Percentiles rank a stretch among this genome's conserved stretches.
Evolutionary conservation across 1,284 basidiomycete genomes (phyloP).

Genomic region (Apiotrichum domesticum): DNA sequence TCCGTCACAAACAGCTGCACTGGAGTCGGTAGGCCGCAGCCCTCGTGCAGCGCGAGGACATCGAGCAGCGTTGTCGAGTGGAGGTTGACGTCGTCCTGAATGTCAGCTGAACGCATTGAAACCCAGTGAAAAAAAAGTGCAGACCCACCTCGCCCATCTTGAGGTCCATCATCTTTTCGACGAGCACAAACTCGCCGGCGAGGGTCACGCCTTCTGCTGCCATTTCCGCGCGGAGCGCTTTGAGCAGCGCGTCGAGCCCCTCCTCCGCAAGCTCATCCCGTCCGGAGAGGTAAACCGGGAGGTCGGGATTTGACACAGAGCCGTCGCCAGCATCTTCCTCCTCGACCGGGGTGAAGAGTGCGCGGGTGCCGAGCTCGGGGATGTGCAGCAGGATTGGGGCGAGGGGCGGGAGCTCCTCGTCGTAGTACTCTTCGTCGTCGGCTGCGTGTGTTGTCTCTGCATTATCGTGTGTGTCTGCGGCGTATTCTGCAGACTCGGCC

Average conservation of each 20-base stretch:
- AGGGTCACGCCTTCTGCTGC: slow-evolving; percentile 17
- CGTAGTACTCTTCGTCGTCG: neutral
- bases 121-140: neutral
- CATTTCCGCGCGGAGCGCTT: slow-evolving; percentile 25
- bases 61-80: slow-evolving; percentile 37
- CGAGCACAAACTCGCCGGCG: slow-evolving; percentile 28
- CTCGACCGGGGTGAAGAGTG: slow-evolving; percentile 26
- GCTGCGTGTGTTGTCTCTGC: too few species aligned
- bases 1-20: slow-evolving; percentile 34
- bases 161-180: slow-evolving; percentile 49
- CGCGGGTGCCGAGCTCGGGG: slow-evolving; percentile 20
- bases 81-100: slow-evolving; percentile 38
- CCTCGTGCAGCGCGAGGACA: slow-evolving; percentile 31
- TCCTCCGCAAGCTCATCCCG: slow-evolving; percentile 30
- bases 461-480: too few species aligned
- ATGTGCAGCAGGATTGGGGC: slow-evolving; percentile 33
- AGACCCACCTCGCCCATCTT: slow-evolving; percentile 63
- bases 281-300: slow-evolving; percentile 26
- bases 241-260: slow-evolving; percentile 24
- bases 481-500: too few species aligned
- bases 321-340: slow-evolving; percentile 13
- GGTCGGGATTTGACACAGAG: slow-evolving; percentile 10
- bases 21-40: slow-evolving; percentile 36
- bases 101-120: neutral
- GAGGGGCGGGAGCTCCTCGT: slow-evolving; percentile 14